A percentile compares a stretch with the other conserved stretches of the same genome.
phyloP scores from a whole-genome alignment of 108 stramenopile genomes.

The Pseudonitzschia delicatissima region DNA sequence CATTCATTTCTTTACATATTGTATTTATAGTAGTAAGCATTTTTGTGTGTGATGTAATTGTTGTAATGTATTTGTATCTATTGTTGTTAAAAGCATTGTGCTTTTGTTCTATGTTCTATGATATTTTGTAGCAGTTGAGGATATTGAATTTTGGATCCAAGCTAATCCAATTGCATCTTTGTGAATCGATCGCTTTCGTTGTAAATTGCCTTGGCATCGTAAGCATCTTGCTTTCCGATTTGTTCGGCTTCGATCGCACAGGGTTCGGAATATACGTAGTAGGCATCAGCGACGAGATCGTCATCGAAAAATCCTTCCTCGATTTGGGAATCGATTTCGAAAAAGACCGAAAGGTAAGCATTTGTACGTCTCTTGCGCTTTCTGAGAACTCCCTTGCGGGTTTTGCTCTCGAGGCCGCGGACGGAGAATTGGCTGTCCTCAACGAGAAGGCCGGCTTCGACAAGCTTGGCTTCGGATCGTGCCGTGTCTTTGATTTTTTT shows the following conservation, averaged over 20 bases:
- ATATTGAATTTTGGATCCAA: background rate
- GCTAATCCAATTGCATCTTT: background rate
- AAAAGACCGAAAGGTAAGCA: constrained; percentile 10
- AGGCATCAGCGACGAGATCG: constrained; percentile 16
- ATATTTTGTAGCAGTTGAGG: too few species aligned
- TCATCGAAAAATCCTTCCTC: constrained; percentile 19
- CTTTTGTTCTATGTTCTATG: too few species aligned
- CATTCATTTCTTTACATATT: too few species aligned
- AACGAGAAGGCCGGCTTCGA: background rate
- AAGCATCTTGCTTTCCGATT: constrained; percentile 11
- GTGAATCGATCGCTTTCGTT: too few species aligned
- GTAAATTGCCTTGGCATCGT: too few species aligned
- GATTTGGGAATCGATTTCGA: constrained; percentile 16
- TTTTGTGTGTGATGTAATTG: too few species aligned
- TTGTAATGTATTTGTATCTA: too few species aligned
- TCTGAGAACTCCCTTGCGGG: background rate
- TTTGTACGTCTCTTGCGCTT: constrained; percentile 10
- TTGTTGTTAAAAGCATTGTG: too few species aligned
- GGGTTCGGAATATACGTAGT: constrained; percentile 14
- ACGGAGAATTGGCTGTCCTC: background rate
- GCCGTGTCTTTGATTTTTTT: background rate
- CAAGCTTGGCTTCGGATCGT: constrained; percentile 4
- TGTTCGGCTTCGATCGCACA: constrained; percentile 7
- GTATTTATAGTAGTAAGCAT: too few species aligned
- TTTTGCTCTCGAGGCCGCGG: constrained; percentile 12